Conservation (phyloP, 306 rosid species). For the Crotalaria pallida region DNA sequence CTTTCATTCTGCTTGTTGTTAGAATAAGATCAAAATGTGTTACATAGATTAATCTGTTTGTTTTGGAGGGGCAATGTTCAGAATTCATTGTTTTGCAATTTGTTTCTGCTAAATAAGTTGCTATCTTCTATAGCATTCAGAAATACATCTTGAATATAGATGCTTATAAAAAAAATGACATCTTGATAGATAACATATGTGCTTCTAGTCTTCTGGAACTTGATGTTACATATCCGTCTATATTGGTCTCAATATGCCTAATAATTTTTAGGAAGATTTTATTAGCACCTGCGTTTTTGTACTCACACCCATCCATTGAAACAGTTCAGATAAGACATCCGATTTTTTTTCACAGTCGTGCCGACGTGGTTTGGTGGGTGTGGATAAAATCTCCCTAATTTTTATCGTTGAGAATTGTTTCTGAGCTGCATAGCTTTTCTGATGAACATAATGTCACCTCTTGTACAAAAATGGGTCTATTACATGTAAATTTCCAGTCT, state of each 20-base stretch:
- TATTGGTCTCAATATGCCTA: not conserved
- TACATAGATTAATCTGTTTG: not conserved
- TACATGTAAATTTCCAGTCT: not conserved
- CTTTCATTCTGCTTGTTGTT: not conserved
- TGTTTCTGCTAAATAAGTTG: not conserved
- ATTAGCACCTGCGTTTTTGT: too few species aligned
- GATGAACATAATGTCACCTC: not conserved
- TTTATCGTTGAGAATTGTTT: not conserved
- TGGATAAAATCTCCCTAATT: too few species aligned
- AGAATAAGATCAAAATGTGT: not conserved
- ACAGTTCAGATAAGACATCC: too few species aligned
- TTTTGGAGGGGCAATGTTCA: not conserved
- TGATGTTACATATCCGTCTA: not conserved
- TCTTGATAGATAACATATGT: too few species aligned
- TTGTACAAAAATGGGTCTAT: not conserved
- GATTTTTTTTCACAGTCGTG: too few species aligned
- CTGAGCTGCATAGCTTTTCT: not conserved
- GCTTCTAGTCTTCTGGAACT: not conserved
- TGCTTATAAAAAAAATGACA: too few species aligned
- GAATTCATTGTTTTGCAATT: not conserved
- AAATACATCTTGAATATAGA: not conserved
- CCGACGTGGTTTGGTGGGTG: too few species aligned
- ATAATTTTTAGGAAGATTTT: too few species aligned
- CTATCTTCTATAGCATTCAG: not conserved
- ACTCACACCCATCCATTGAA: too few species aligned